phyloP scores from a whole-genome alignment of 2,329 filamentous ascomycete species.

The Trichoderma harzianum region DNA sequence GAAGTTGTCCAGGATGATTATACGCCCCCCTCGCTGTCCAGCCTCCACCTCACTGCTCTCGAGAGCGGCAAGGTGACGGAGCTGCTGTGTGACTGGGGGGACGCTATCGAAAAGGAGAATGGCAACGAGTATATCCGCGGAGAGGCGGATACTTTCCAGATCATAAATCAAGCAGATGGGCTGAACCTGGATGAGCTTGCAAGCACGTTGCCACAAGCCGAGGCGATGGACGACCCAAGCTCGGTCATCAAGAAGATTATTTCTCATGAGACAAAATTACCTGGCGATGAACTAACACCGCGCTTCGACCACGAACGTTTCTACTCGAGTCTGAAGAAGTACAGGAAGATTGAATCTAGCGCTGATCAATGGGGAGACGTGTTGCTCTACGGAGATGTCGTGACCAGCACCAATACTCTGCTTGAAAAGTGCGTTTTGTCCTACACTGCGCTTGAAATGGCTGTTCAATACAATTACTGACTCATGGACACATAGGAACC shows the following conservation, averaged over 20 bases:
- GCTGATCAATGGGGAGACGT: slow-evolving; percentile 69
- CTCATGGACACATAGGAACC: slow-evolving; percentile 56
- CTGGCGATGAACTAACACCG: slow-evolving; percentile 70
- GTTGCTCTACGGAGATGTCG: slow-evolving; percentile 83
- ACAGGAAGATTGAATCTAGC: slow-evolving; percentile 55
- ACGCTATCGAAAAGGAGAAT: slow-evolving; percentile 63
- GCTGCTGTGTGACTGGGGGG: slow-evolving; percentile 62
- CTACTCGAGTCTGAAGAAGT: slow-evolving; percentile 67
- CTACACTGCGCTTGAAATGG: background rate
- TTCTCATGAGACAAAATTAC: slow-evolving; percentile 65
- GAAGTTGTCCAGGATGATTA: slow-evolving; percentile 67
- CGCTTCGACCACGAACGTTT: slow-evolving; percentile 82
- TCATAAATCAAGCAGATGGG: slow-evolving; percentile 63
- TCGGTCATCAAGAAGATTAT: slow-evolving; percentile 70
- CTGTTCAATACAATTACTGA: background rate
- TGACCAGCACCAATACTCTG: slow-evolving; percentile 91
- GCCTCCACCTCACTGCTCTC: slow-evolving; percentile 74
- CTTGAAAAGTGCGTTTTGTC: slow-evolving; percentile 68
- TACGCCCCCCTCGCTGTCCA: slow-evolving; percentile 74
- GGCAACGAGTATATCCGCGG: slow-evolving; percentile 71
- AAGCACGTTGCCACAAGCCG: slow-evolving; percentile 44
- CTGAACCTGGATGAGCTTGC: slow-evolving; percentile 57
- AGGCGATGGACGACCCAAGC: slow-evolving; percentile 66
- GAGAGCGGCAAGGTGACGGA: slow-evolving; percentile 62
- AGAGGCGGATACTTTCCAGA: slow-evolving; percentile 77